Base-by-base conservation (phyloP, 2,329 filamentous ascomycete genomes). In the Rutstroemia sp. region DNA sequence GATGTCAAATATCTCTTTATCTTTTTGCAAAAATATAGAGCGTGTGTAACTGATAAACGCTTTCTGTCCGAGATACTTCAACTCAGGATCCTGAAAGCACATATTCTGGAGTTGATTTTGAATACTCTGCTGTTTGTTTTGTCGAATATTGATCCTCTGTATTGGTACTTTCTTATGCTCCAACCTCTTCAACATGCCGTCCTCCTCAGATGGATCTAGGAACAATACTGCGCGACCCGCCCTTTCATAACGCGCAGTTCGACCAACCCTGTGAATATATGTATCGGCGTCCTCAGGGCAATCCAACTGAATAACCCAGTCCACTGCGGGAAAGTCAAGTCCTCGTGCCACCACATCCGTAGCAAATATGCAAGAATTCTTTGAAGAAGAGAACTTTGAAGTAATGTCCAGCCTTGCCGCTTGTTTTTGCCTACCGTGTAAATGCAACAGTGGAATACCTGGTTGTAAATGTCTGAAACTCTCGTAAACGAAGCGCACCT, bases 271-370 rank as follows among this genome's bases (percentile, higher is more conserved):
- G 73, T 99, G 94, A 64, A 99, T 97, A 67, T 99, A 99, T 0
- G 94, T 99, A 67, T 97, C 94, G 4, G 89, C 88, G 70, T 99
- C 92, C 71, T 99, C 94, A 0, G 94, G 94, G 63, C 89, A 95
- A 70, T 99, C 94, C n/a, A 89, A 80, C 69, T 99, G 94, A n/a
- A 99, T 90, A 5, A 99, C 94, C 88, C 94, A 99, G 70, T 99
- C 94, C 0, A 99, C 94, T 3, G 91, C 87, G 0, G 94, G 94
- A 68, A 99, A 97, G 71, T 99, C 94, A 12, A 99, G 81, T 61
- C 94, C 94, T 71, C 94, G 82, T 0, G 94, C 94, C 4, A 95
- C 91, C 5, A 99, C 90, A 68, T 99, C 94, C 0, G 94, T 99
- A 1, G 94, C 90, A 69, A 99, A 96, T 0, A 99, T 78, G 68